Evolutionary conservation across 768 basidiomycete species (phyloP).

Genomic region (Coprinopsis sp.): DNA sequence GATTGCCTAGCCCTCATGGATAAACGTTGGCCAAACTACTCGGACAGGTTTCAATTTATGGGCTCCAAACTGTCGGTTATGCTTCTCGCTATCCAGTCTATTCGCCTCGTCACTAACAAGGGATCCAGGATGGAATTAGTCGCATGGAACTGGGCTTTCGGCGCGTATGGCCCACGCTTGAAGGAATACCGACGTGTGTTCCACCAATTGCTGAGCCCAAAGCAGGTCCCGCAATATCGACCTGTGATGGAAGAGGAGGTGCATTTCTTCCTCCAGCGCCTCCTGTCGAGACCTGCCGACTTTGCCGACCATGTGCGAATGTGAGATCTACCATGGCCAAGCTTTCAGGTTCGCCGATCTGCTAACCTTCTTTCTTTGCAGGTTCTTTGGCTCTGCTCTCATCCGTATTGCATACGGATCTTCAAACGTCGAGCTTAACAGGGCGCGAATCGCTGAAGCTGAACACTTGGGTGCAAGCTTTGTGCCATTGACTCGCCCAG

Average conservation of each 20-base stretch:
- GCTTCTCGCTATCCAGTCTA: not conserved
- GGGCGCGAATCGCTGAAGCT: conserved; percentile 18
- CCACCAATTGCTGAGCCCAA: conserved; percentile 37
- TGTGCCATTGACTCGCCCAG: not conserved
- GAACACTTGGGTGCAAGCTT: not conserved
- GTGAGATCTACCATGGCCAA: not conserved
- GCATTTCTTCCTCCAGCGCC: conserved; percentile 32
- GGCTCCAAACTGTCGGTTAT: not conserved
- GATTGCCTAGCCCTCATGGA: conserved; percentile 1
- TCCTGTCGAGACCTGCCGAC: conserved; percentile 26
- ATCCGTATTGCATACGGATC: conserved; percentile 27
- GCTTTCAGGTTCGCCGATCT: no score
- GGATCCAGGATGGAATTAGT: conserved; percentile 17
- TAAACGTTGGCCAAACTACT: conserved; percentile 9
- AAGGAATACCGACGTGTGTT: conserved; percentile 41
- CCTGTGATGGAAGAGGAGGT: conserved; percentile 36
- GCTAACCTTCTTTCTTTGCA: conserved; percentile 15
- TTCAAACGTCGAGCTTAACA: conserved; percentile 19
- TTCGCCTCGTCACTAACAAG: not conserved
- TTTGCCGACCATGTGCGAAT: conserved; percentile 4
- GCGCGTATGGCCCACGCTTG: conserved; percentile 35
- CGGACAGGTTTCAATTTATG: conserved; percentile 7
- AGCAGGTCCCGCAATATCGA: conserved; percentile 29
- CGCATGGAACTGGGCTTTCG: conserved; percentile 38
- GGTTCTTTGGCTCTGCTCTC: conserved; percentile 38